Evolutionary conservation across 73 alveolate genomes (phyloP), one percentile per base, ranked within the genome.

Genomic region (Paramecium caudatum): DNA sequence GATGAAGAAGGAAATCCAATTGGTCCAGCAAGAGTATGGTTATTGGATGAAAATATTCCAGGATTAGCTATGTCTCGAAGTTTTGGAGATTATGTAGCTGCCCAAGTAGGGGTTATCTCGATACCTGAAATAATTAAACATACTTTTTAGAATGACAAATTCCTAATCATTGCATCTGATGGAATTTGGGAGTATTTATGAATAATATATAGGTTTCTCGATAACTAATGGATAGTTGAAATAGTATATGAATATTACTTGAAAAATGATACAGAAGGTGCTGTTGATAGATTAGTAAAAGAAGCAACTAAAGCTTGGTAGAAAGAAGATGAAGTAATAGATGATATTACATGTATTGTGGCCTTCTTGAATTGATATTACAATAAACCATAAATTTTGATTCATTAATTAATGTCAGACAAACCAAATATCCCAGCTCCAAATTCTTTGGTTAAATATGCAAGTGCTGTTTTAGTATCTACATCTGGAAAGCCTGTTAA

Each of bases 21-120:
- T 41, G 99, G 99, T 1, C 99, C 99, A 3, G 91, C 90, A 21
- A 95, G 99, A 93, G 98, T 96, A 2, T 98, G 99, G 99, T 93
- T 94, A 17, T 93, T 92, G 81, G 91, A 94, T 48, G 95, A 96
- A 61, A 97, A 98, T 84, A 96, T 96, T 34, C 96, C 95, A 47
- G 98, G 96, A n/a, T 91, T 95, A 16, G 98, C 96, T 9, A 94
- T 95, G 97, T 78, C 96, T 46, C 82, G 98, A 13, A 91, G 95
- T 10, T 82, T 95, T 46, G 98, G 97, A 19, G 98, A 95, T 82
- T 70, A 46, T 36, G 91, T 91, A 8, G 97, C 98, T 37, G 74
- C 81, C 12, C 48, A 49, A 37, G 97, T 93, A 50, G 95, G 95
- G 21, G 95, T 91, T 17, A 83, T 68, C 49, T 83, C 93, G 10